These are phyloP conservation scores for Dispira parvispora DNA, from an alignment of 192 early-diverging fungal genomes.

Conservation along the genomic window DNA sequence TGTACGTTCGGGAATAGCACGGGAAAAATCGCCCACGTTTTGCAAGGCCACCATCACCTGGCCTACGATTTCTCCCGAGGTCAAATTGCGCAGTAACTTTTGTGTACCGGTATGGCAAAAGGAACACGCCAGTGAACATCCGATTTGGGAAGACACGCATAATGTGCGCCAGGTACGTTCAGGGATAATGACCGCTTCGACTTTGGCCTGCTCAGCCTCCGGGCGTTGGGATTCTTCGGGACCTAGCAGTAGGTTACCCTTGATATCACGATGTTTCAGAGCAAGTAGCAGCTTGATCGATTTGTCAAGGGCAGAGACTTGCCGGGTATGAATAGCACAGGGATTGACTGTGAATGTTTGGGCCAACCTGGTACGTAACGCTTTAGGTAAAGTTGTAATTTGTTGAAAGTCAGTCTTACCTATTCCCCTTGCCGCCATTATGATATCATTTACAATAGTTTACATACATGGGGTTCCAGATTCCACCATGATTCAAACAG, in stretches of 20 bases:
- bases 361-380: background rate
- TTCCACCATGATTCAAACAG: background rate
- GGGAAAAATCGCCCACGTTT: slow-evolving; percentile 42
- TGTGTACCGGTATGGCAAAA: slow-evolving; percentile 91
- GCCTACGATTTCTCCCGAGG: slow-evolving; percentile 46
- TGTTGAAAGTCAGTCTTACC: background rate
- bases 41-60: slow-evolving; percentile 50
- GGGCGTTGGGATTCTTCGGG: background rate
- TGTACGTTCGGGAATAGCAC: slow-evolving; percentile 21
- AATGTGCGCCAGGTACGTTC: slow-evolving; percentile 45
- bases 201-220: slow-evolving; percentile 20
- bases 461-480: background rate
- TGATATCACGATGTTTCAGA: background rate
- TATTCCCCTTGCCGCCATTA: no score
- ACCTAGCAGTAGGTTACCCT: background rate
- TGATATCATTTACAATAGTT: background rate
- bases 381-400: background rate
- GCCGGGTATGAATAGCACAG: background rate
- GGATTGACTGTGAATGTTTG: background rate
- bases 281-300: background rate
- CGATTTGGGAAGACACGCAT: slow-evolving; percentile 71
- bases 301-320: slow-evolving; percentile 2
- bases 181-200: slow-evolving; percentile 69
- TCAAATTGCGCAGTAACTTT: slow-evolving; percentile 58
- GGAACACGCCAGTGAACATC: slow-evolving; percentile 66